Base-by-base conservation (phyloP, 2,329 filamentous ascomycete species). In the Moelleriella libera region DNA sequence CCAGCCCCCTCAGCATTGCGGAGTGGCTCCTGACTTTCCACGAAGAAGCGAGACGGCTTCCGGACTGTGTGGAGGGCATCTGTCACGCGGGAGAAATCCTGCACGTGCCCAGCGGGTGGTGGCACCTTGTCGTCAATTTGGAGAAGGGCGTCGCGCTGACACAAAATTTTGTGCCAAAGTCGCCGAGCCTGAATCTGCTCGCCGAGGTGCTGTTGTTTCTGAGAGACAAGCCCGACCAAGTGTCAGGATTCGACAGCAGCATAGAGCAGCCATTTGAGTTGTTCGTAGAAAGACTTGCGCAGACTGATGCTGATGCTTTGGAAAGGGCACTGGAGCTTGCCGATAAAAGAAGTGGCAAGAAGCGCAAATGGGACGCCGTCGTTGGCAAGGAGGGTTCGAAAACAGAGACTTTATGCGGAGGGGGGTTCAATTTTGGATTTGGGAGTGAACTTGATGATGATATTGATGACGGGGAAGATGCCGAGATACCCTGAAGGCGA, bases 21-120 rank as follows among this genome's bases (percentile, higher is more conserved):
- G 90, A 97, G 66, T 97, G 92, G 84, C 75, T 97, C 6, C 73
- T 97, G 11, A 82, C 83, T 30, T 97, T 96, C 63, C 92, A 97
- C 60, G 76, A 76, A 2, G 84, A 89, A 58, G 92, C 90, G 8
- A 78, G 90, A 46, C 71, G 69, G 46, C 80, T 82, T 2, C 77
- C 82, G 0, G 87, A 84, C 9, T 96, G 89, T 57, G 65, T 84
- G 31, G 90, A 97, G 65, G 90, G 88, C 0, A 80, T 97, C 30
- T 97, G 90, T 60, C 66, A 69, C 11, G 78, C 81, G 41, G 90
- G 90, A 2, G 92, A 97, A 63, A 82, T 97, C 12, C 66, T 97
- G 45, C 87, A 96, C 60, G 90, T 97, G 5, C 90, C 92, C 0
- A 88, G 83, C 46, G 89, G 90, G 5, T 97, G 90, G 90, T 97